phyloP scores from a whole-genome alignment of 768 basidiomycete species.

The Boletus sp. region DNA sequence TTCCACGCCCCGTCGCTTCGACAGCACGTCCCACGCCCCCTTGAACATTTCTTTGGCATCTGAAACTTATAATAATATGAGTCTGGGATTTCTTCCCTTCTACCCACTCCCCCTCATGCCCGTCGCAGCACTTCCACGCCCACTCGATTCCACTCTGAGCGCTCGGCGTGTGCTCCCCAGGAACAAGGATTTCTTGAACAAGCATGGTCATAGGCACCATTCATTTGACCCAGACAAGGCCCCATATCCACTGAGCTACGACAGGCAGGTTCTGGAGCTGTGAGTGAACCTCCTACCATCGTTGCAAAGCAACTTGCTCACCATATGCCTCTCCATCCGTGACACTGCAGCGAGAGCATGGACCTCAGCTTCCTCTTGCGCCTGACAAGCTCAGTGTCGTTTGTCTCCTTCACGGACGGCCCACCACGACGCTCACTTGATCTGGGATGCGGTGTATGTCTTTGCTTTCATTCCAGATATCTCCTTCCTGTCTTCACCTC shows the following conservation, averaged over 20 bases:
- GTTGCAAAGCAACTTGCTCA: constrained; percentile 4
- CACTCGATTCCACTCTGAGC: constrained; percentile 18
- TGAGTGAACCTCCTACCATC: constrained; percentile 34
- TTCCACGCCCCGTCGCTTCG: constrained; percentile 13
- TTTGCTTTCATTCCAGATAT: neutral
- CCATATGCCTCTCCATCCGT: neutral
- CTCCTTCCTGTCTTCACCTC: neutral
- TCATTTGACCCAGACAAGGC: constrained; percentile 71
- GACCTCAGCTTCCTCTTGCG: constrained; percentile 49
- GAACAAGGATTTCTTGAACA: constrained; percentile 56
- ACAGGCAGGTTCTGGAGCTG: constrained; percentile 65
- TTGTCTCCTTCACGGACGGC: constrained; percentile 50
- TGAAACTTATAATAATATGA: constrained; percentile 1
- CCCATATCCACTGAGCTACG: constrained; percentile 75
- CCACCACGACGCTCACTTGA: constrained; percentile 57
- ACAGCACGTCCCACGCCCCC: constrained; percentile 5
- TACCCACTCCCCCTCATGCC: constrained; percentile 24
- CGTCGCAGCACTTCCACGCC: constrained; percentile 15
- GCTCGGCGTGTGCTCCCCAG: constrained; percentile 33
- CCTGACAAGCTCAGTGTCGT: constrained; percentile 53
- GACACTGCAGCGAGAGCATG: constrained; percentile 46
- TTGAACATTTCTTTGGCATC: neutral
- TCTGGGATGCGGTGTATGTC: constrained; percentile 69
- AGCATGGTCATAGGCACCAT: constrained; percentile 64
- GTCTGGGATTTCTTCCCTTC: constrained; percentile 8